Evolutionary conservation across 2,329 filamentous ascomycete species (phyloP).

Genomic region (Massarina eburnea): DNA sequence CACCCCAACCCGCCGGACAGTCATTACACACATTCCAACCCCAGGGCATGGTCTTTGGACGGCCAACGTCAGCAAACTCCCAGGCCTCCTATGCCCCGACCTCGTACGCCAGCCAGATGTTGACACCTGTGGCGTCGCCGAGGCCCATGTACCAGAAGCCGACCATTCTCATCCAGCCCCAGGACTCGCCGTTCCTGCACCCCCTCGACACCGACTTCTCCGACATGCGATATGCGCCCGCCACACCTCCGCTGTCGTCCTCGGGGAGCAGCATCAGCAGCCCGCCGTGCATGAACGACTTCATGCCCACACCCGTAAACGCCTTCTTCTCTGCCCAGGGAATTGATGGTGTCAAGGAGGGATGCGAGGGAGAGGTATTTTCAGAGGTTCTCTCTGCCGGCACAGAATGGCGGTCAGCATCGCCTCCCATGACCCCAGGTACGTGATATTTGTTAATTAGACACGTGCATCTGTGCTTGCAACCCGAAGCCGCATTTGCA

Average conservation of each 20-base stretch:
- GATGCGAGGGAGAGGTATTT: conserved; percentile 68
- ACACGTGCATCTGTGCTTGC: background rate
- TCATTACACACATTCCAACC: conserved; percentile 43
- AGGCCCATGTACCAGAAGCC: conserved; percentile 75
- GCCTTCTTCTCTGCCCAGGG: conserved; percentile 63
- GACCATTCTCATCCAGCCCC: conserved; percentile 65
- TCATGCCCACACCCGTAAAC: conserved; percentile 81
- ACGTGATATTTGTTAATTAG: conserved; percentile 46
- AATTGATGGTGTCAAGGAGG: conserved; percentile 52
- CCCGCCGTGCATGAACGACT: conserved; percentile 72
- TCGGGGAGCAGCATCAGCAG: conserved; percentile 84
- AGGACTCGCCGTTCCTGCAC: conserved; percentile 55
- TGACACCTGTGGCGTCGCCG: conserved; percentile 77
- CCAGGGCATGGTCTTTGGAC: conserved; percentile 49
- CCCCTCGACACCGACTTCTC: conserved; percentile 75
- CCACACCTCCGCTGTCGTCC: conserved; percentile 83
- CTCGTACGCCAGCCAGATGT: conserved; percentile 61
- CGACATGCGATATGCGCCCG: conserved; percentile 72
- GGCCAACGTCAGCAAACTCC: conserved; percentile 67
- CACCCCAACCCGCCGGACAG: conserved; percentile 53
- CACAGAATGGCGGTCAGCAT: conserved; percentile 76
- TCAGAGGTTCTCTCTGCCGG: conserved; percentile 71
- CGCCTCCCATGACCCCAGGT: conserved; percentile 90
- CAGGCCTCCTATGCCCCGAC: conserved; percentile 52
- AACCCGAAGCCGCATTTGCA: background rate